Conservation (phyloP, 495 filamentous ascomycete species). For the Penicillium ucsense region DNA sequence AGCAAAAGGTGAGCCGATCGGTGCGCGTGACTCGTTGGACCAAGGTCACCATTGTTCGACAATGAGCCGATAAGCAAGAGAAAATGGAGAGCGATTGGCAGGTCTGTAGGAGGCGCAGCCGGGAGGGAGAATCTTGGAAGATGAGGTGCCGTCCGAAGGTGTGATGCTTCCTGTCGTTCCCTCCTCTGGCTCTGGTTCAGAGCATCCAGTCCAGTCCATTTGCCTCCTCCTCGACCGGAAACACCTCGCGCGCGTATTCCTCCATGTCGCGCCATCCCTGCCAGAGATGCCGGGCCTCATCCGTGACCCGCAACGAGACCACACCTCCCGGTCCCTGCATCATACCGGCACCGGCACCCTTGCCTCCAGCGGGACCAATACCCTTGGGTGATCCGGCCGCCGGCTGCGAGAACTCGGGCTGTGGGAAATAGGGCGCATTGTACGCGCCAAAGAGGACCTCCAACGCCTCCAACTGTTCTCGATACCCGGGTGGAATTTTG, state of each 20-base stretch:
- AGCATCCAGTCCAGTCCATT: slow-evolving; percentile 92
- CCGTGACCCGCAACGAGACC: slow-evolving; percentile 48
- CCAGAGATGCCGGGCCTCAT: slow-evolving; percentile 72
- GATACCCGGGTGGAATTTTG: slow-evolving; percentile 79
- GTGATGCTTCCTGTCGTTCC: neutral
- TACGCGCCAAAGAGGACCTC: slow-evolving; percentile 51
- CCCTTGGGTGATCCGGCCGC: slow-evolving; percentile 38
- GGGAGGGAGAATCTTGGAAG: neutral
- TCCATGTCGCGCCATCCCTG: slow-evolving; percentile 85
- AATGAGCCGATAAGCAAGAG: neutral
- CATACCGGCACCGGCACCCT: slow-evolving; percentile 49
- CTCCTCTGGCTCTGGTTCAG: slow-evolving; percentile 13
- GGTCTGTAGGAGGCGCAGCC: neutral
- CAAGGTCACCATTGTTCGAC: too few species aligned
- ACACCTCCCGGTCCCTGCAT: slow-evolving; percentile 48
- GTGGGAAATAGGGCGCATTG: slow-evolving; percentile 57
- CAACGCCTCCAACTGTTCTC: slow-evolving; percentile 71
- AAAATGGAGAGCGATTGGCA: neutral
- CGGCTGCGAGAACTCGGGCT: slow-evolving; percentile 37
- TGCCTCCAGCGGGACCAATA: slow-evolving; percentile 51
- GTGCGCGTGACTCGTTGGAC: too few species aligned
- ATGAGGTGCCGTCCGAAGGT: too few species aligned
- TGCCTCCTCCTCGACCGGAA: slow-evolving; percentile 84
- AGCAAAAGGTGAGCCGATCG: too few species aligned
- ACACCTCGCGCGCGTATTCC: slow-evolving; percentile 92